Percentiles rank a stretch among this genome's conserved stretches.
These are phyloP conservation scores for Aspergillus fischeri DNA, from an alignment of 2,329 filamentous ascomycete species.

Conservation along the genomic window DNA sequence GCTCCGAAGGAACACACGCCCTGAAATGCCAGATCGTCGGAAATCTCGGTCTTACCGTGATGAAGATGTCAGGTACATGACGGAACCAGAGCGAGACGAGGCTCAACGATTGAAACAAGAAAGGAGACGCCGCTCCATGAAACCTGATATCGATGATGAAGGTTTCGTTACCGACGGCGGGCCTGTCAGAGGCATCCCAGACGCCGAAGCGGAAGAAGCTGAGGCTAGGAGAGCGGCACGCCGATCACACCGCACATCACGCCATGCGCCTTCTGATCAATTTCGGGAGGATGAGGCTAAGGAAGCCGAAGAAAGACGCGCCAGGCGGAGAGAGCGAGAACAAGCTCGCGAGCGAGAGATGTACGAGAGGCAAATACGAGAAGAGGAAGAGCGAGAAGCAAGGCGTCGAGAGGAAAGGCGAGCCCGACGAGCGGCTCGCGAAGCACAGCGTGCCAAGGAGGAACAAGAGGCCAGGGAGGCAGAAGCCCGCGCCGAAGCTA, in stretches of 20 bases:
- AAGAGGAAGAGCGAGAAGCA: constrained; percentile 38
- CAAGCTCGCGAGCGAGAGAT: constrained; percentile 40
- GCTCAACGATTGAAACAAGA: constrained; percentile 32
- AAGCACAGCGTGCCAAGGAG: constrained; percentile 30
- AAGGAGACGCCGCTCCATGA: constrained; percentile 36
- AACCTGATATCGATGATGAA: constrained; percentile 49
- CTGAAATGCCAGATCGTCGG: constrained; percentile 33
- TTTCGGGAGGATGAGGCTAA: constrained; percentile 29
- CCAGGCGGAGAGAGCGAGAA: constrained; percentile 51
- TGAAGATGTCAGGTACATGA: constrained; percentile 28
- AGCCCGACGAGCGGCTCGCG: constrained; percentile 31
- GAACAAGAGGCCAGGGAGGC: constrained; percentile 54
- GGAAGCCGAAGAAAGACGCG: constrained; percentile 37
- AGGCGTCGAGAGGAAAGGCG: constrained; percentile 29
- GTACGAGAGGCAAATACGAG: constrained; percentile 32
- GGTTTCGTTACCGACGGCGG: constrained; percentile 43
- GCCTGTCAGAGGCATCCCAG: constrained; percentile 25
- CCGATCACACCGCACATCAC: constrained; percentile 49
- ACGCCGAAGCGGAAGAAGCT: constrained; percentile 48
- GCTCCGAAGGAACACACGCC: constrained; percentile 29
- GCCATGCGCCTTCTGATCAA: constrained; percentile 32
- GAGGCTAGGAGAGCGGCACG: constrained; percentile 62
- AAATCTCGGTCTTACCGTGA: constrained; percentile 37
- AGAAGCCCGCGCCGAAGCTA: constrained; percentile 48
- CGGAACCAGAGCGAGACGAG: constrained; percentile 36